A percentile compares a stretch with the other conserved stretches of the same genome.
These are phyloP conservation scores for Fusarium sterilihyphosum DNA, from an alignment of 2,329 filamentous ascomycete genomes.

Conservation along the genomic window DNA sequence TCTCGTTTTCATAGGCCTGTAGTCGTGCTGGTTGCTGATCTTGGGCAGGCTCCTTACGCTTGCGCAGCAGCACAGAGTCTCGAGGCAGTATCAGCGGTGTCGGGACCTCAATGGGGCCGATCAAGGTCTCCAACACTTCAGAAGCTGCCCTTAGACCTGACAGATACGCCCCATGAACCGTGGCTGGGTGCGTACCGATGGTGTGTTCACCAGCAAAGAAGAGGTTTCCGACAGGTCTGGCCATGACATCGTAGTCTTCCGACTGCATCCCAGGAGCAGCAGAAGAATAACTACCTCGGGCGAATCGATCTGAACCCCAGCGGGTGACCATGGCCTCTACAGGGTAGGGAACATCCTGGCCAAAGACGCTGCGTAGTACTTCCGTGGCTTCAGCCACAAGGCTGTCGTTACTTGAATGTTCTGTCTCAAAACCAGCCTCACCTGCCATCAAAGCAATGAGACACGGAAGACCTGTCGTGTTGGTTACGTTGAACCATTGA, in stretches of 20 bases:
- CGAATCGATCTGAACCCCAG: constrained; percentile 91
- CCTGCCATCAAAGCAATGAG: constrained; percentile 95
- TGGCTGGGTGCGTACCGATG: constrained; percentile 93
- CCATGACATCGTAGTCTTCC: constrained; percentile 94
- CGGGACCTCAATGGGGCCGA: constrained; percentile 83
- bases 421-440: constrained; percentile 89
- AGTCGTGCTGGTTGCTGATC: constrained; percentile 63
- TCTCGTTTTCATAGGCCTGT: constrained; percentile 65
- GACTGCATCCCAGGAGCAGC: constrained; percentile 83
- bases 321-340: constrained; percentile 89
- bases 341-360: constrained; percentile 76
- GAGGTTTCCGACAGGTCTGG: constrained; percentile 82
- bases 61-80: constrained; percentile 60
- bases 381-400: constrained; percentile 84
- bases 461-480: constrained; percentile 87
- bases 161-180: constrained; percentile 95
- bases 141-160: constrained; percentile 90
- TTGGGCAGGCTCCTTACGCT: constrained; percentile 63
- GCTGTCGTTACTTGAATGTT: constrained; percentile 77
- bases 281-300: constrained; percentile 95
- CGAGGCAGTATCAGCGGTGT: constrained; percentile 78
- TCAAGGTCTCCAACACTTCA: constrained; percentile 81
- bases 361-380: constrained; percentile 81
- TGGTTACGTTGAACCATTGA: constrained; percentile 95
- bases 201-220: constrained; percentile 98